Conservation (phyloP, 176 grass and related monocot genomes). For the Triticum timopheevii region DNA sequence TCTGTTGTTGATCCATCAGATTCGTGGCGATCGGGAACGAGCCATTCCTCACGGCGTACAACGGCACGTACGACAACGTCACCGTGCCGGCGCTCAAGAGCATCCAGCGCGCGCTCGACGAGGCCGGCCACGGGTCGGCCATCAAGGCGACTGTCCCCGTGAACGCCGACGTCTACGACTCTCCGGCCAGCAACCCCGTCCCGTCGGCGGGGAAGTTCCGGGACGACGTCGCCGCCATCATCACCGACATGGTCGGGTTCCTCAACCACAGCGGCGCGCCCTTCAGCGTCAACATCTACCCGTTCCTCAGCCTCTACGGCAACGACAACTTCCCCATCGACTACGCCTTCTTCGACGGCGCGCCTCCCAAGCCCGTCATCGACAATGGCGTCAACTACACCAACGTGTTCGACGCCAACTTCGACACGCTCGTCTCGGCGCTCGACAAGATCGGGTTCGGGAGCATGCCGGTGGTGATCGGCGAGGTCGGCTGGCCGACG, state of each 20-base stretch:
- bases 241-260: conserved; percentile 52
- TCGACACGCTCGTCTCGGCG: conserved; percentile 52
- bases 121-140: conserved; percentile 34
- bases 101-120: conserved; percentile 69
- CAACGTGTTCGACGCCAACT: conserved; percentile 65
- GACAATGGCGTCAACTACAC: conserved; percentile 53
- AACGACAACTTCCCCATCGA: conserved; percentile 60
- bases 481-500: conserved; percentile 83
- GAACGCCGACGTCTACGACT: conserved; percentile 86
- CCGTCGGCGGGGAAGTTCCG: conserved; percentile 70
- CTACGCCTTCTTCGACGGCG: conserved; percentile 78
- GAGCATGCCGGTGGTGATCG: conserved; percentile 50
- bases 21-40: conserved; percentile 77
- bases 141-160: conserved; percentile 71
- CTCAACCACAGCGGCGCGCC: conserved; percentile 51
- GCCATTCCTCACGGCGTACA: conserved; percentile 71
- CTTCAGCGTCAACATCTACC: conserved; percentile 74
- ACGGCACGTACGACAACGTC: conserved; percentile 40
- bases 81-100: conserved; percentile 75
- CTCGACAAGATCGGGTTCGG: conserved; percentile 43
- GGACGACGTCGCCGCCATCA: conserved; percentile 38
- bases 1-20: background rate
- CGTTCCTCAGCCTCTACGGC: conserved; percentile 69
- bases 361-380: conserved; percentile 25
- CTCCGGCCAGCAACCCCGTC: conserved; percentile 46